Conservation (phyloP, 805 yeast genomes). For the Teunomyces stri region DNA sequence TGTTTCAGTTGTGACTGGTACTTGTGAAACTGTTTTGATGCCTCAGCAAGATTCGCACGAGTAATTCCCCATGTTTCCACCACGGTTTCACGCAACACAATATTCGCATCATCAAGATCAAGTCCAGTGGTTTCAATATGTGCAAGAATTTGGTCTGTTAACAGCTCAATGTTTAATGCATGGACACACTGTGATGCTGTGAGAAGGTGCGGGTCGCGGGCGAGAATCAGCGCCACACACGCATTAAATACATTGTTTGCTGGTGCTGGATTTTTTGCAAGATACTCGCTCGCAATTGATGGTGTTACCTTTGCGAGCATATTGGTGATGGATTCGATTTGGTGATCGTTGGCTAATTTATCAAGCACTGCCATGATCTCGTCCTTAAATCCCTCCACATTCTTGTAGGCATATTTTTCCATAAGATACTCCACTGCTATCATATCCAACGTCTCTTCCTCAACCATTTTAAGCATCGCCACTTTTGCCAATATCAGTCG, state of each 20-base stretch:
- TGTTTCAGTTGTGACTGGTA: slow-evolving; percentile 38
- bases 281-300: not conserved
- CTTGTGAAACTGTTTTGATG: slow-evolving; percentile 37
- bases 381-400: not conserved
- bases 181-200: not conserved
- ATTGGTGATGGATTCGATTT: not conserved
- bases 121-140: slow-evolving; percentile 20
- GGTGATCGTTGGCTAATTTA: not conserved
- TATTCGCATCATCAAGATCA: slow-evolving; percentile 13
- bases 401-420: not conserved
- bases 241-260: not conserved
- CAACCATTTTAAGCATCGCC: not conserved
- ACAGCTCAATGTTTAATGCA: not conserved
- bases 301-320: not conserved
- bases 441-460: slow-evolving; percentile 24
- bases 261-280: not conserved
- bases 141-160: slow-evolving; percentile 8
- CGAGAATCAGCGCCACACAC: too few species aligned
- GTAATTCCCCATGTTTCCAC: slow-evolving; percentile 34
- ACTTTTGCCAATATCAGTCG: slow-evolving; percentile 7
- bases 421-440: slow-evolving; percentile 4
- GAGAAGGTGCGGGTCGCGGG: not conserved
- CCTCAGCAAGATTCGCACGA: slow-evolving; percentile 22
- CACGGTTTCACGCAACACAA: slow-evolving; percentile 29
- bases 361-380: not conserved